phyloP scores from a whole-genome alignment of 345 rosid genomes.

The Balakata baccata region DNA sequence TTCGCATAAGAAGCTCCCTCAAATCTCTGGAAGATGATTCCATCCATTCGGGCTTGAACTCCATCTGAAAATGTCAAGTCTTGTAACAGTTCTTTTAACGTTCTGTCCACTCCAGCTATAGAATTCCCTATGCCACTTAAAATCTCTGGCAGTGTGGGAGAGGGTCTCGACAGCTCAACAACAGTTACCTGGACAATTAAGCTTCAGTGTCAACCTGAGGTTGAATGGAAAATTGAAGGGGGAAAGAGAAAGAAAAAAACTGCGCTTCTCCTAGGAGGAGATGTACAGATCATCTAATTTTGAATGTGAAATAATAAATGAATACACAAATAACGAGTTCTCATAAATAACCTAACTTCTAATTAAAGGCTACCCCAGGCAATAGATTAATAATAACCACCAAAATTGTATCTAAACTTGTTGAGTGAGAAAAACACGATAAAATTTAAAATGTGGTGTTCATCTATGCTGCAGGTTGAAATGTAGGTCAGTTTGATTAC shows the following conservation, averaged over 20 bases:
- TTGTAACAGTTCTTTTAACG: slow-evolving; percentile 53
- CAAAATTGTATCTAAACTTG: neutral
- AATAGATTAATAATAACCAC: neutral
- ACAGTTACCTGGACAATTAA: slow-evolving; percentile 58
- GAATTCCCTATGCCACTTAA: slow-evolving; percentile 69
- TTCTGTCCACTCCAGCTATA: slow-evolving; percentile 61
- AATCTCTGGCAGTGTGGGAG: slow-evolving; percentile 65
- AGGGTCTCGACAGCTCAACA: slow-evolving; percentile 78
- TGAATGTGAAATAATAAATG: neutral
- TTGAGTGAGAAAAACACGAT: neutral
- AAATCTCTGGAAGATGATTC: slow-evolving; percentile 69
- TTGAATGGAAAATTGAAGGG: neutral
- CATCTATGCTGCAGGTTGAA: neutral
- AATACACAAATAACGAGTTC: neutral
- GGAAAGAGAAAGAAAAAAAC: neutral
- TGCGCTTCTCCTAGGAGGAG: too few relatives aligned
- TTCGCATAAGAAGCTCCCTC: slow-evolving; percentile 49
- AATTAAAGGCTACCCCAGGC: neutral
- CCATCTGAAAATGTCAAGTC: slow-evolving; percentile 55
- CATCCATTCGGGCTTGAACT: slow-evolving; percentile 92
- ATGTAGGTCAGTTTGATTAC: too few relatives aligned
- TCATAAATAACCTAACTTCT: neutral
- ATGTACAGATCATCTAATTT: neutral
- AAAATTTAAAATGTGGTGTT: neutral
- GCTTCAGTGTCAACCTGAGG: neutral